Base-by-base conservation (phyloP, 345 rosid genomes). In the Citrus glauca region DNA sequence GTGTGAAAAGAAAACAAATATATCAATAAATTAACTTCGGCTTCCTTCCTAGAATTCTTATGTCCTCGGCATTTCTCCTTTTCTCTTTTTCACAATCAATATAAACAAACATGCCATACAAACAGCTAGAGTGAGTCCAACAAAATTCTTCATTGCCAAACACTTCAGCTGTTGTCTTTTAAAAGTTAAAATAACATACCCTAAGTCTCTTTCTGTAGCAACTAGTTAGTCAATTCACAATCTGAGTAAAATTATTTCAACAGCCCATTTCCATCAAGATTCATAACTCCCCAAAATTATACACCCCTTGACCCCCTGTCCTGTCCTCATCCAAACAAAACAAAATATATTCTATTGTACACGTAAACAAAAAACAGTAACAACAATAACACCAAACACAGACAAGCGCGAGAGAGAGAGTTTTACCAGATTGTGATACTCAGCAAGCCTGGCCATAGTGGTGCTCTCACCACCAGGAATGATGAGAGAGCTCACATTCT, bases 391-490 rank as follows among this genome's bases (percentile, higher is more conserved):
- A 25, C 35, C 30, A 48, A 20, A 53, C 37, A 67, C 80, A 73
- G 11, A 42, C 48, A 4, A 32, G 11, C 2, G 35, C 5, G 35
- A 45, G 13, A 9, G 45, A 40, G 56, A 79, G 72, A 38, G 1
- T 11, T 20, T 9, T 24, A 93, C 98, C 92, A 96, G 89, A 78
- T 92, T 92, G 76, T 96, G 97, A 76, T 76, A 91, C 81, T 91
- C 88, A 22, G 99, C 98, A 77, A 96, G 99, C 82, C 92, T 96
- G 79, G 99, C 97, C 99, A 96, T 96, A 82, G 98, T 92, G 84
- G 98, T 96, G 90, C 98, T 96, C 84, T 96, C 99, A 40, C 99
- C 99, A 3, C 99, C 99, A 45, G 98, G 99, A 67, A 96, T 96
- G 77, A 96, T 96, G 66, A 96, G 93, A 45, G 97, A 96, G 67